A percentile compares a stretch with the other conserved stretches of the same genome.
phyloP scores from a whole-genome alignment of 176 grass and related monocot genomes.

The Aegilops bicornis region DNA sequence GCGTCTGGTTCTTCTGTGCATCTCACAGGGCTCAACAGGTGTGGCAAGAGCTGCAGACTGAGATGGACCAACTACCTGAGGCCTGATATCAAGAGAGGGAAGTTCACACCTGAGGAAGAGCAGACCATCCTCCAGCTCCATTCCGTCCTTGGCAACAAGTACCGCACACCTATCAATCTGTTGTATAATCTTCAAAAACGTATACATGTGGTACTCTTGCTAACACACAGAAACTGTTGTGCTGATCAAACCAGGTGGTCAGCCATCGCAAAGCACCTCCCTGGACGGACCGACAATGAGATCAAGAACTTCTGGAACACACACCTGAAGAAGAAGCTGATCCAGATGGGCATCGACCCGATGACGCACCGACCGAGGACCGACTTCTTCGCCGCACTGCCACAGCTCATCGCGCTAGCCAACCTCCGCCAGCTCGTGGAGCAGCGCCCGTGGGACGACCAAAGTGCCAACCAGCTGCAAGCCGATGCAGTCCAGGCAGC shows the following conservation, averaged over 20 bases:
- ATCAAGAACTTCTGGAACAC: slow-evolving; percentile 99
- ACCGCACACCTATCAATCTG: slow-evolving; percentile 1
- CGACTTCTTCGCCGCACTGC: slow-evolving; percentile 82
- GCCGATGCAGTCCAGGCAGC: slow-evolving; percentile 58
- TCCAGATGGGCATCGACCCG: slow-evolving; percentile 97
- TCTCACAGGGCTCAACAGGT: slow-evolving; percentile 81
- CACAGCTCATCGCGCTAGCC: slow-evolving; percentile 72
- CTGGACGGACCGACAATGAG: slow-evolving; percentile 82
- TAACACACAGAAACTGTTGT: slow-evolving; percentile 10
- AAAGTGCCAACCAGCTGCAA: slow-evolving; percentile 52
- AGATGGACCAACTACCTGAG: slow-evolving; percentile 98
- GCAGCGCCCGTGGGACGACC: slow-evolving; percentile 64
- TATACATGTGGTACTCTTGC: background rate
- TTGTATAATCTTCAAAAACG: background rate
- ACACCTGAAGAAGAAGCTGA: slow-evolving; percentile 96
- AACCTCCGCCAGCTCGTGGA: slow-evolving; percentile 82
- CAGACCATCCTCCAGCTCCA: slow-evolving; percentile 87
- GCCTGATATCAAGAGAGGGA: slow-evolving; percentile 95
- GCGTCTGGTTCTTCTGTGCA: background rate
- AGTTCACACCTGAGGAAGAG: slow-evolving; percentile 85
- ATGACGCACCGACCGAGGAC: slow-evolving; percentile 93
- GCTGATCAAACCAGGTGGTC: slow-evolving; percentile 78
- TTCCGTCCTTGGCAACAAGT: slow-evolving; percentile 94
- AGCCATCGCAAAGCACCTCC: slow-evolving; percentile 74
- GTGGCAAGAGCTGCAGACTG: slow-evolving; percentile 97